Conservation (phyloP, 768 basidiomycete genomes). For the Boletus vinaceobasis region DNA sequence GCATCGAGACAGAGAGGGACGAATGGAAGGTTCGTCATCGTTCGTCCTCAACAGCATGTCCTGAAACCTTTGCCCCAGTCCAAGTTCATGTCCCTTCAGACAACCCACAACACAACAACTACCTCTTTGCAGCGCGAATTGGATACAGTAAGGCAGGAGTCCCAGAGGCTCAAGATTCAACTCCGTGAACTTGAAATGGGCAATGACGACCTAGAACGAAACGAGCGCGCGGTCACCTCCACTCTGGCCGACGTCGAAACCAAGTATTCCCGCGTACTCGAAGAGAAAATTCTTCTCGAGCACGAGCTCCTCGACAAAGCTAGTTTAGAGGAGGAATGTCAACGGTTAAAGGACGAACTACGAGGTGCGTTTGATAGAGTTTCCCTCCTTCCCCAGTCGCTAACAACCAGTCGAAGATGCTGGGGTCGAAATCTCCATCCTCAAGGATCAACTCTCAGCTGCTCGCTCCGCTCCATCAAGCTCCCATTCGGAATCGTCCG, state of each 20-base stretch:
- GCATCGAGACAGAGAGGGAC: conserved; percentile 73
- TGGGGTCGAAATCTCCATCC: conserved; percentile 76
- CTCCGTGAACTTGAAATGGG: conserved; percentile 93
- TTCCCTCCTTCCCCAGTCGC: neutral
- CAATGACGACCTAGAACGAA: conserved; percentile 95
- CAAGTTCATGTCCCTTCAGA: conserved; percentile 87
- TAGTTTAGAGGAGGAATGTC: conserved; percentile 83
- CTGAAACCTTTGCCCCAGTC: conserved; percentile 38
- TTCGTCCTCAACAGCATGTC: neutral
- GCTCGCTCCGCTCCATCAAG: conserved; percentile 33
- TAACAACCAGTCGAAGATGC: conserved; percentile 54
- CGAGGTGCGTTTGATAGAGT: conserved; percentile 63
- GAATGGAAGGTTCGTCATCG: conserved; percentile 80
- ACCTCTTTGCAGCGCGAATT: conserved; percentile 90
- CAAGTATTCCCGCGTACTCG: conserved; percentile 85
- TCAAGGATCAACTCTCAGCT: conserved; percentile 67
- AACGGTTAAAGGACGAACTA: conserved; percentile 88
- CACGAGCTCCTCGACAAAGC: conserved; percentile 93
- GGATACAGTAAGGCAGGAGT: conserved; percentile 73
- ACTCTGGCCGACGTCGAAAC: conserved; percentile 81
- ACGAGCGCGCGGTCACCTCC: conserved; percentile 84
- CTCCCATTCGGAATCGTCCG: conserved; percentile 24
- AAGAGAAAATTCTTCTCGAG: conserved; percentile 96
- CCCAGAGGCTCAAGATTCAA: conserved; percentile 67
- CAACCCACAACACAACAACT: conserved; percentile 85